phyloP scores from a whole-genome alignment of 2,329 filamentous ascomycete genomes.

The Diplodia mutila region DNA sequence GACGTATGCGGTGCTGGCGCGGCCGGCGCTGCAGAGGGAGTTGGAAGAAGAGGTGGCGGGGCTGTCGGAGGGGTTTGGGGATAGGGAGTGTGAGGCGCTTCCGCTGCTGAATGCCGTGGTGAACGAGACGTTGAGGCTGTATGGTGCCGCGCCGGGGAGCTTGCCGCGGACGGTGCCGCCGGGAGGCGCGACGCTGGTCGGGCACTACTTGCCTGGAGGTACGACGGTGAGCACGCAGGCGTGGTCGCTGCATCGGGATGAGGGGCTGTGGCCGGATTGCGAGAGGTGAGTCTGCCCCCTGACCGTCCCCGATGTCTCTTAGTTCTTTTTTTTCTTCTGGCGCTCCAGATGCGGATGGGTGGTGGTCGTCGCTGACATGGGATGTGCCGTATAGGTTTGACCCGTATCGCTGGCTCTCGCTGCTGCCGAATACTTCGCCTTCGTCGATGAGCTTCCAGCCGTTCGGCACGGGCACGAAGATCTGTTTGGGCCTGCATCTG shows the following conservation, averaged over 20 bases:
- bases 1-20: constrained; percentile 39
- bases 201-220: constrained; percentile 41
- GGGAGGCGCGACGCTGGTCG: constrained; percentile 39
- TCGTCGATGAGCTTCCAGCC: constrained; percentile 62
- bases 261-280: neutral
- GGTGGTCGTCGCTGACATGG: neutral
- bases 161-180: constrained; percentile 42
- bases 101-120: constrained; percentile 43
- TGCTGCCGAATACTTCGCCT: constrained; percentile 30
- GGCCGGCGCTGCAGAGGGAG: constrained; percentile 28
- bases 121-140: constrained; percentile 45
- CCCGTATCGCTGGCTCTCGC: constrained; percentile 38
- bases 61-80: constrained; percentile 29
- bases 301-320: too few species aligned
- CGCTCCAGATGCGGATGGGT: neutral
- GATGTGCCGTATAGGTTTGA: constrained; percentile 37
- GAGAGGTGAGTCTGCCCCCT: neutral
- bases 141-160: constrained; percentile 41
- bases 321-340: too few species aligned
- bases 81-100: constrained; percentile 35
- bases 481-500: constrained; percentile 72
- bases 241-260: constrained; percentile 45
- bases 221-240: constrained; percentile 45
- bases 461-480: constrained; percentile 69
- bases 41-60: constrained; percentile 34